A percentile compares a stretch with the other conserved stretches of the same genome.
Evolutionary conservation across 1,139 yeast species (phyloP).

Genomic region (Eremothecium coryli): DNA sequence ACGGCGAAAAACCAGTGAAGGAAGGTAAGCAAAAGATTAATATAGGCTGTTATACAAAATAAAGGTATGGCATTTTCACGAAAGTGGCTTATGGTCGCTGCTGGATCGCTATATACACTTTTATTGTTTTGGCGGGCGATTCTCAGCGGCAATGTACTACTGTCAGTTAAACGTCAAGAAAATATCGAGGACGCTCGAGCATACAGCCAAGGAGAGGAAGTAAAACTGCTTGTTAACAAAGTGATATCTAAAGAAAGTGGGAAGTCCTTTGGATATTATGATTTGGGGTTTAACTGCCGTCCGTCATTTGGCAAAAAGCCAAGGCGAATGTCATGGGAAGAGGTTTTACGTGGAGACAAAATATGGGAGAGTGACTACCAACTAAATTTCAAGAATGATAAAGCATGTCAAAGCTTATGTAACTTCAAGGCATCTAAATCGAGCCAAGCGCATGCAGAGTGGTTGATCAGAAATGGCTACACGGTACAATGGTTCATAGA

Average conservation of each 20-base stretch:
- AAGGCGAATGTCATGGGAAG: slow-evolving; percentile 62
- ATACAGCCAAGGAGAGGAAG: slow-evolving; percentile 64
- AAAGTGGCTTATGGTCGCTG: too few species aligned
- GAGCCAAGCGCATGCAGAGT: slow-evolving; percentile 48
- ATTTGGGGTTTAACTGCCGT: slow-evolving; percentile 74
- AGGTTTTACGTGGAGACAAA: slow-evolving; percentile 73
- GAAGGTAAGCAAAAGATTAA: too few species aligned
- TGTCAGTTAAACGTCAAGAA: too few species aligned
- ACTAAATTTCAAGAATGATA: slow-evolving; percentile 52
- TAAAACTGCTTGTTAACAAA: slow-evolving; percentile 66
- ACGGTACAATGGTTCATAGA: slow-evolving; percentile 80
- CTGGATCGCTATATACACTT: too few species aligned
- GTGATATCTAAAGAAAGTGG: slow-evolving; percentile 70
- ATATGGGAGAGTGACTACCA: slow-evolving; percentile 66
- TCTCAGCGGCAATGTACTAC: too few species aligned
- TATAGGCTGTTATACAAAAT: too few species aligned
- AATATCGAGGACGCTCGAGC: too few species aligned
- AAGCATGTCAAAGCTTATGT: slow-evolving; percentile 59
- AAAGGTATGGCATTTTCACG: too few species aligned
- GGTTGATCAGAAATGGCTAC: slow-evolving; percentile 59
- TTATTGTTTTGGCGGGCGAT: too few species aligned
- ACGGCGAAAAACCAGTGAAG: too few species aligned
- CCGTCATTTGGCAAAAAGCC: slow-evolving; percentile 47
- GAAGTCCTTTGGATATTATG: slow-evolving; percentile 70
- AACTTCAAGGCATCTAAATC: slow-evolving; percentile 45